These are phyloP conservation scores for Spiromyces aspiralis DNA, from an alignment of 371 early-diverging fungal species.

Conservation along the genomic window DNA sequence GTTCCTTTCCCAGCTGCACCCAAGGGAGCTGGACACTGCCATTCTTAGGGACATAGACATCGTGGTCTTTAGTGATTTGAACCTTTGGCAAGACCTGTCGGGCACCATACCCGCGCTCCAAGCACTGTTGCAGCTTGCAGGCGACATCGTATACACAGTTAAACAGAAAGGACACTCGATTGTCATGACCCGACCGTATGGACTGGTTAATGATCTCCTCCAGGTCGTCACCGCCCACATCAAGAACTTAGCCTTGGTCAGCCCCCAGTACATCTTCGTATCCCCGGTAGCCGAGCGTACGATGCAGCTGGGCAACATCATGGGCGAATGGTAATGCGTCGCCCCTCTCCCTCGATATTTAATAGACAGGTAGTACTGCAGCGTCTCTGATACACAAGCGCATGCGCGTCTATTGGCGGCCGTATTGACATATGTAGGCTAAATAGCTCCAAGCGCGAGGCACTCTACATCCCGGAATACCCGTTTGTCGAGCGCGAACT, in stretches of 20 bases:
- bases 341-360: too few relatives aligned
- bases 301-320: slow-evolving; percentile 64
- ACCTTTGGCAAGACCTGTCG: slow-evolving; percentile 3
- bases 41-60: slow-evolving; percentile 40
- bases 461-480: slow-evolving; percentile 20
- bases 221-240: slow-evolving; percentile 38
- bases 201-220: slow-evolving; percentile 58
- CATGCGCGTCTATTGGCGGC: too few relatives aligned
- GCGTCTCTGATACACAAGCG: too few relatives aligned
- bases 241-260: slow-evolving; percentile 31
- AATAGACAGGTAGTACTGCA: too few relatives aligned
- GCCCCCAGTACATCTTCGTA: slow-evolving; percentile 48
- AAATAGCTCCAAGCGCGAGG: not conserved
- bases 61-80: slow-evolving; percentile 25
- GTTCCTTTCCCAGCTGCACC: slow-evolving; percentile 39
- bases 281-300: slow-evolving; percentile 62
- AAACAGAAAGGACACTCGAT: slow-evolving; percentile 49
- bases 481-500: slow-evolving; percentile 25
- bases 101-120: not conserved
- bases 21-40: slow-evolving; percentile 43
- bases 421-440: too few relatives aligned
- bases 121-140: not conserved
- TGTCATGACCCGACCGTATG: slow-evolving; percentile 47
- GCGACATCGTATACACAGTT: slow-evolving; percentile 21
- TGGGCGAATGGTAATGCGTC: slow-evolving; percentile 69